phyloP scores from a whole-genome alignment of 2,329 filamentous ascomycete genomes.

The Diaporthe amygdali region DNA sequence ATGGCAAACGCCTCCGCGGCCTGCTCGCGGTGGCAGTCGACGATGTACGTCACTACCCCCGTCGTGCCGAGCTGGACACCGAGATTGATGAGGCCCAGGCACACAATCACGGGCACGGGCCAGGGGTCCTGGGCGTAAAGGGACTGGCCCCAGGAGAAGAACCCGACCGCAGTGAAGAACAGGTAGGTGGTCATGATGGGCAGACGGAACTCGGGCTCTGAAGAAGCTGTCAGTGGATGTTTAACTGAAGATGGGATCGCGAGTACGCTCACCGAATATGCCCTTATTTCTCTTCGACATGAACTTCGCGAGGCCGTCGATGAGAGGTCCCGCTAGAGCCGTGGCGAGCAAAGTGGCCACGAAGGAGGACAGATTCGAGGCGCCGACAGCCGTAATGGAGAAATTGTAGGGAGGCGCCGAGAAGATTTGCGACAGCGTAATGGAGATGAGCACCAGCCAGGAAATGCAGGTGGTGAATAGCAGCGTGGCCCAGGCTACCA shows the following conservation, averaged over 20 bases:
- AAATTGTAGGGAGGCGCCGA: conserved; percentile 43
- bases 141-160: conserved; percentile 39
- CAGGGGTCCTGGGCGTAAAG: conserved; percentile 32
- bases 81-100: conserved; percentile 37
- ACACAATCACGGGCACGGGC: conserved; percentile 39
- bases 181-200: conserved; percentile 41
- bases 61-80: conserved; percentile 44
- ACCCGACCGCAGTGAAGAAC: conserved; percentile 41
- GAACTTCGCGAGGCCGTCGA: conserved; percentile 39
- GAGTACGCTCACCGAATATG: conserved; percentile 34
- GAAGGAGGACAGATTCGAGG: conserved; percentile 39
- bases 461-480: conserved; percentile 44
- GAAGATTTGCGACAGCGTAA: conserved; percentile 42
- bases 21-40: conserved; percentile 43
- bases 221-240: too few relatives aligned
- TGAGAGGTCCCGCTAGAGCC: conserved; percentile 36
- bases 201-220: conserved; percentile 44
- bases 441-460: conserved; percentile 35
- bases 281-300: conserved; percentile 42
- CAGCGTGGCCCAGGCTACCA: conserved; percentile 44
- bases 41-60: conserved; percentile 42
- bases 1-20: conserved; percentile 43
- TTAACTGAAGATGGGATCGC: too few relatives aligned
- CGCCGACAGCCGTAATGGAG: conserved; percentile 39
- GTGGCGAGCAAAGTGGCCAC: conserved; percentile 40